Evolutionary conservation across 106 monocot genomes (phyloP).

Genomic region (Iris macrosiphon): DNA sequence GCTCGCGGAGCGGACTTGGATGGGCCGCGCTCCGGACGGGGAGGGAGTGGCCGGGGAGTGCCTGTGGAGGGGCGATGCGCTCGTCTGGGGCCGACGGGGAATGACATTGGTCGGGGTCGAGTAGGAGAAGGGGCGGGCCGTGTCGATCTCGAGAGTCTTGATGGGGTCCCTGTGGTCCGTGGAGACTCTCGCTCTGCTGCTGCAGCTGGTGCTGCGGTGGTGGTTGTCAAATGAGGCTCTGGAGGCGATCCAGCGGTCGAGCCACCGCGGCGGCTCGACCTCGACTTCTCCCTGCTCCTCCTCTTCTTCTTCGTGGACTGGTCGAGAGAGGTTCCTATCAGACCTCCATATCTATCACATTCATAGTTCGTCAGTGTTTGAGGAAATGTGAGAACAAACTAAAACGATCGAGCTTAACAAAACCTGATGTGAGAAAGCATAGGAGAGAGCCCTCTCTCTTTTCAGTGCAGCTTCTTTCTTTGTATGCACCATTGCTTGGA

Average conservation of each 20-base stretch:
- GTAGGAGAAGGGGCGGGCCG: constrained; percentile 61
- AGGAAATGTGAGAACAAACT: too few relatives aligned
- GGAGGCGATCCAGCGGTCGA: constrained; percentile 76
- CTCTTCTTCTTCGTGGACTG: constrained; percentile 34
- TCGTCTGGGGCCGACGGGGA: background rate
- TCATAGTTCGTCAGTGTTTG: too few relatives aligned
- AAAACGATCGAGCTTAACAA: too few relatives aligned
- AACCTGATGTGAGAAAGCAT: constrained; percentile 75
- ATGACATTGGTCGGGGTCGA: constrained; percentile 11
- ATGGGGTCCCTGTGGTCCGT: constrained; percentile 69
- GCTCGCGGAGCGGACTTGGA: constrained; percentile 88
- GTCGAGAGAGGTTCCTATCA: constrained; percentile 39
- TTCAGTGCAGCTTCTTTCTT: constrained; percentile 59
- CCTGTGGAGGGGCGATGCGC: constrained; percentile 22
- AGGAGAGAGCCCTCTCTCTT: constrained; percentile 60
- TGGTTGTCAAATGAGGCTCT: constrained; percentile 56
- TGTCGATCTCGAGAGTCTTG: constrained; percentile 88
- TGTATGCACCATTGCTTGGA: constrained; percentile 55
- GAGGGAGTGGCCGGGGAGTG: constrained; percentile 70
- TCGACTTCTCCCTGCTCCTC: too few relatives aligned
- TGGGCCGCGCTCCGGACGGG: constrained; percentile 42
- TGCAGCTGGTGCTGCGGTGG: constrained; percentile 28
- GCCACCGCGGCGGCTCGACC: constrained; percentile 39
- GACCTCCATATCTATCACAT: constrained; percentile 51
- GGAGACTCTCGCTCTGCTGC: constrained; percentile 53